Base-by-base conservation (phyloP, 179 eudicot genomes). In the Dionaea muscipula region DNA sequence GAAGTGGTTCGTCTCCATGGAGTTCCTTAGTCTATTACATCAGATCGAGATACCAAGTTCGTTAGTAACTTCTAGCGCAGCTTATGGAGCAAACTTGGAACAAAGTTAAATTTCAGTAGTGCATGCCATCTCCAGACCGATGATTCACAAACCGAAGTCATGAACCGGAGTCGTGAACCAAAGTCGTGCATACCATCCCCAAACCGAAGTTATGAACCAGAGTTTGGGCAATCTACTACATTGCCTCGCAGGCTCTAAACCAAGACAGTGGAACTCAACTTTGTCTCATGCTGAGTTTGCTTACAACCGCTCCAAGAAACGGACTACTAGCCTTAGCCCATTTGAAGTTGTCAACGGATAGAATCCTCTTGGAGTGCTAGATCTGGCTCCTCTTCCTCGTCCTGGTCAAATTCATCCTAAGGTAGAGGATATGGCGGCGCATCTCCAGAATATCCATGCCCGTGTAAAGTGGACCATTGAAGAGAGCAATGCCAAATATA, bases 1-100 rank as follows among this genome's bases (percentile, higher is more conserved):
- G 23, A 16, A 21, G 16, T n/a, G 19, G 22, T 0, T 0, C 22
- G 3, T 19, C n/a, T 55, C 2, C 49, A 55, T 55, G 48, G 47
- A 7, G 35, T 28, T 3, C 35, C 35, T 8, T 3, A 28, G 35
- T 3, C 35, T 3, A 28, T 28, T 8, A 28, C 33, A 38, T 26
- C 59, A 28, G 5, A 55, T 37, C 15, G 36, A 10, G 35, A 55
- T 24, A 2, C 22, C 12, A 41, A n/a, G 49, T 39, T 39, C 59
- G 11, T 55, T 1, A 39, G 59, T 13, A 1, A 40, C 24, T 55
- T 55, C 12, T 25, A 31, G 48, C 39, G 16, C 20, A 39, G 2
- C 0, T 7, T 40, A 1, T 39, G 33, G 47, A 39, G 11, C 31
- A 4, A 15, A 1, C 7, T 24, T 2, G 48, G 49, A 0, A 55